Conservation (phyloP, 148 eudicot species). For the Beta vulgaris region DNA sequence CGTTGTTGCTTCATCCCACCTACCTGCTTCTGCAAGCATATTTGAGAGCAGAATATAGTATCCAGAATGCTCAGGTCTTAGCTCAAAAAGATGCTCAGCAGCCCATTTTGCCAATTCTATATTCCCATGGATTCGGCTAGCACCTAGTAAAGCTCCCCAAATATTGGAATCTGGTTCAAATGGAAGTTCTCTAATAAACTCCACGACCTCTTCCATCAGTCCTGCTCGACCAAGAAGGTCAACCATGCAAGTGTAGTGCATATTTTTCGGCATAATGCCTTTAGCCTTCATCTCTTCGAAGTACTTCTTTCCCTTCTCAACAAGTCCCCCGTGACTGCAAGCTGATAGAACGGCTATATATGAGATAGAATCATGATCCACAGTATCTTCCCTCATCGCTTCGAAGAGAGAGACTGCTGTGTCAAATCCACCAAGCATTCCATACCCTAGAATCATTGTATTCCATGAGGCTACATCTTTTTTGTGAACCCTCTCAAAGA, state of each 20-base stretch:
- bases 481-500: conserved; percentile 41
- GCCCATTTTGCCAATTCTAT: conserved; percentile 66
- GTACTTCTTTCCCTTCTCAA: conserved; percentile 52
- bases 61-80: conserved; percentile 62
- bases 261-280: conserved; percentile 37
- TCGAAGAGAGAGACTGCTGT: conserved; percentile 58
- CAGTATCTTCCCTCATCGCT: conserved; percentile 45
- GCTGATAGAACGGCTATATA: conserved; percentile 69
- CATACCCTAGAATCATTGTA: conserved; percentile 66
- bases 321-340: conserved; percentile 74
- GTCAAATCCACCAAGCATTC: conserved; percentile 56
- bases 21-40: conserved; percentile 73
- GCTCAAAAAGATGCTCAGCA: conserved; percentile 54
- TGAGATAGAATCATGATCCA: conserved; percentile 55
- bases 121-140: conserved; percentile 58
- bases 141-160: conserved; percentile 77
- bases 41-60: conserved; percentile 60
- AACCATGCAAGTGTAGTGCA: conserved; percentile 77
- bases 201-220: conserved; percentile 54
- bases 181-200: conserved; percentile 43
- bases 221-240: conserved; percentile 86
- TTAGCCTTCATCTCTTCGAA: conserved; percentile 52
- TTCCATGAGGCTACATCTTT: conserved; percentile 77
- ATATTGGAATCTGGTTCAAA: conserved; percentile 56
- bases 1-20: conserved; percentile 63